Evolutionary conservation across 768 basidiomycete species (phyloP).

Genomic region (Piloderma croceum): DNA sequence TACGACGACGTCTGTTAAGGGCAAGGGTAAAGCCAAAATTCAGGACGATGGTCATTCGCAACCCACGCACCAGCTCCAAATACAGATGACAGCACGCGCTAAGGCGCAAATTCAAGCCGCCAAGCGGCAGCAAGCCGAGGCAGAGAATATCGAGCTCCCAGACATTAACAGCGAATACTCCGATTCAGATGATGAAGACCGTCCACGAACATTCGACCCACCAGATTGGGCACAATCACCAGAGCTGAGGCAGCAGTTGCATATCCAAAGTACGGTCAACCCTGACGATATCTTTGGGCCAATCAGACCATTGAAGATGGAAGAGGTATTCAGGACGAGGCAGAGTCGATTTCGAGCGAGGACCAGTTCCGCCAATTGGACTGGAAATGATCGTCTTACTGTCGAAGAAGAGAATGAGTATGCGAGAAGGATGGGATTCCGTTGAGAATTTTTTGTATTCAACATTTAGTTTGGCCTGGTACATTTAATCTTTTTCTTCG

Average conservation of each 20-base stretch:
- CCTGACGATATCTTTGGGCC: slow-evolving; percentile 91
- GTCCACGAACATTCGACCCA: slow-evolving; percentile 63
- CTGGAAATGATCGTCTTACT: slow-evolving; percentile 84
- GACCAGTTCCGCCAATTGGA: slow-evolving; percentile 95
- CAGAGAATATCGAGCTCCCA: slow-evolving; percentile 84
- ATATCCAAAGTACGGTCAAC: slow-evolving; percentile 80
- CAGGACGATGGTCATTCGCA: slow-evolving; percentile 50
- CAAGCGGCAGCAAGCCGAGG: slow-evolving; percentile 36
- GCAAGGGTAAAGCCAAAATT: slow-evolving; percentile 44
- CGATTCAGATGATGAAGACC: slow-evolving; percentile 88
- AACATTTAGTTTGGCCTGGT: slow-evolving; percentile 13
- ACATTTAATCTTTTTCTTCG: background rate
- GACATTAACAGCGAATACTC: slow-evolving; percentile 98
- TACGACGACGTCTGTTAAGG: slow-evolving; percentile 32
- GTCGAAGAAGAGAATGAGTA: slow-evolving; percentile 82
- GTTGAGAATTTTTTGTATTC: slow-evolving; percentile 17
- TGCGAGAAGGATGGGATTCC: slow-evolving; percentile 86
- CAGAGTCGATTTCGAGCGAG: slow-evolving; percentile 82
- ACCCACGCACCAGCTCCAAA: slow-evolving; percentile 59
- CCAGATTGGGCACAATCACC: slow-evolving; percentile 93
- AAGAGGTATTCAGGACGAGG: slow-evolving; percentile 81
- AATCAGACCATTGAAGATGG: slow-evolving; percentile 83
- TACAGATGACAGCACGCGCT: slow-evolving; percentile 66
- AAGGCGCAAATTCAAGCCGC: slow-evolving; percentile 64
- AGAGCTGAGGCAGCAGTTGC: slow-evolving; percentile 70